Percentiles rank a stretch among this genome's conserved stretches.
Evolutionary conservation across 2,329 filamentous ascomycete species (phyloP).

Genomic region (Cordyceps fumosorosea): DNA sequence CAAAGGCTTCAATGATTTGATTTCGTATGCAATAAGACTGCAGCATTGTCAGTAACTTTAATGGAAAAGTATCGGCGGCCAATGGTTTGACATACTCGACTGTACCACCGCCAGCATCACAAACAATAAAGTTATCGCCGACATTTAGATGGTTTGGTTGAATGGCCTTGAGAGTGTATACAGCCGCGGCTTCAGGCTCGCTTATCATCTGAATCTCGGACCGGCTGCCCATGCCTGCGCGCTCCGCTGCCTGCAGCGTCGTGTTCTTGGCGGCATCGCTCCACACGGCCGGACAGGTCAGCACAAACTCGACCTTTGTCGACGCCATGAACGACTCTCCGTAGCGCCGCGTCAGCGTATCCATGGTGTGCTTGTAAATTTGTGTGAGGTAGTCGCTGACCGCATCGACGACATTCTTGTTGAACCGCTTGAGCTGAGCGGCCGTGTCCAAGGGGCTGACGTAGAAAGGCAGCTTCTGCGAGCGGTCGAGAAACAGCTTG

Average conservation of each 20-base stretch:
- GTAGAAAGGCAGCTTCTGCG: conserved; percentile 75
- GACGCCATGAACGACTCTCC: conserved; percentile 72
- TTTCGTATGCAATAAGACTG: conserved; percentile 72
- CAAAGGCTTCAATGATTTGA: conserved; percentile 65
- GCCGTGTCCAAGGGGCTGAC: conserved; percentile 72
- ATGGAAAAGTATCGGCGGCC: neutral
- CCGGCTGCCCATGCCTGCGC: conserved; percentile 68
- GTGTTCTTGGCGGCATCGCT: conserved; percentile 80
- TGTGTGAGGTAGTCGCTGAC: conserved; percentile 74
- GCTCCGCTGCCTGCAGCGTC: conserved; percentile 68
- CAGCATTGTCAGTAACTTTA: conserved; percentile 16
- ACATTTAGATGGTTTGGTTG: conserved; percentile 67
- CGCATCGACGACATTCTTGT: conserved; percentile 72
- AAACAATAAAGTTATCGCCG: conserved; percentile 59
- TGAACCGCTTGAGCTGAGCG: conserved; percentile 64
- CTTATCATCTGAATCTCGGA: conserved; percentile 72
- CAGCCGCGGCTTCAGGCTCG: conserved; percentile 72
- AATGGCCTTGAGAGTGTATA: conserved; percentile 74
- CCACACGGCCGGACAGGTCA: conserved; percentile 81
- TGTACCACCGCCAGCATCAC: conserved; percentile 56
- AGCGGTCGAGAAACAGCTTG: conserved; percentile 76
- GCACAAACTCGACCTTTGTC: conserved; percentile 70
- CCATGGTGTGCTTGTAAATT: conserved; percentile 71
- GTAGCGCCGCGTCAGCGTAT: conserved; percentile 66
- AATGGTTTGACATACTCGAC: conserved; percentile 49